Percentiles rank a stretch among this genome's conserved stretches.
Conservation (phyloP, 371 early-diverging fungal genomes). For the Saksenaea oblongispora region DNA sequence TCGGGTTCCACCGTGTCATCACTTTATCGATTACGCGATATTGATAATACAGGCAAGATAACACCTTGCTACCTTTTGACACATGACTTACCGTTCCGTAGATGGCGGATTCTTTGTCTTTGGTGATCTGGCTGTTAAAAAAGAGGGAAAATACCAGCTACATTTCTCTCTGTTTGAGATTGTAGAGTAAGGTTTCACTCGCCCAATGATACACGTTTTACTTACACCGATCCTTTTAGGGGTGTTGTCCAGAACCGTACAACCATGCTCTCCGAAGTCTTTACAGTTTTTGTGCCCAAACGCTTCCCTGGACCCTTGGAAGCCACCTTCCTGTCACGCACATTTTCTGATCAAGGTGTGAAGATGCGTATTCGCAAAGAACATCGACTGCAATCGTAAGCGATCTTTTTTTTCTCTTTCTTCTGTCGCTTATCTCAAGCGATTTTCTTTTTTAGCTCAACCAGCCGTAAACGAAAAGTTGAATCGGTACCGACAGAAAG, state of each 20-base stretch:
- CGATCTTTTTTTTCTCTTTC: not conserved
- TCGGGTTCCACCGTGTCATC: constrained; percentile 52
- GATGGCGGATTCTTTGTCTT: constrained; percentile 96
- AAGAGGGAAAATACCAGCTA: constrained; percentile 84
- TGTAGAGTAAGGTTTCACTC: constrained; percentile 58
- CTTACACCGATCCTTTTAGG: constrained; percentile 19
- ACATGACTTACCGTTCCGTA: constrained; percentile 5
- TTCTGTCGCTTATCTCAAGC: not conserved
- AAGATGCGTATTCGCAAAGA: constrained; percentile 50
- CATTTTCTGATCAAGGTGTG: constrained; percentile 52
- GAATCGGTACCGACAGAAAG: not conserved
- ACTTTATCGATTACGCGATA: constrained; percentile 42
- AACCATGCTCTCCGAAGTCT: constrained; percentile 56
- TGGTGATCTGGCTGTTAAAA: constrained; percentile 89
- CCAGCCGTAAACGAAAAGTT: constrained; percentile 11
- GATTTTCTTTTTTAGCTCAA: constrained; percentile 2
- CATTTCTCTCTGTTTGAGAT: constrained; percentile 90
- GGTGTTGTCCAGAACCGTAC: constrained; percentile 34
- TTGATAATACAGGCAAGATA: constrained; percentile 43
- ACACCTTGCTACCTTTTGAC: not conserved
- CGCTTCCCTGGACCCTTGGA: constrained; percentile 89
- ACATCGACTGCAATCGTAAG: constrained; percentile 34
- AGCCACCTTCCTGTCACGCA: constrained; percentile 47
- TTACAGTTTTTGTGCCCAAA: constrained; percentile 87
- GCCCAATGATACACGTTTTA: not conserved